A percentile compares a stretch with the other conserved stretches of the same genome.
Evolutionary conservation across 805 yeast genomes (phyloP).

Genomic region (Candida ficus): DNA sequence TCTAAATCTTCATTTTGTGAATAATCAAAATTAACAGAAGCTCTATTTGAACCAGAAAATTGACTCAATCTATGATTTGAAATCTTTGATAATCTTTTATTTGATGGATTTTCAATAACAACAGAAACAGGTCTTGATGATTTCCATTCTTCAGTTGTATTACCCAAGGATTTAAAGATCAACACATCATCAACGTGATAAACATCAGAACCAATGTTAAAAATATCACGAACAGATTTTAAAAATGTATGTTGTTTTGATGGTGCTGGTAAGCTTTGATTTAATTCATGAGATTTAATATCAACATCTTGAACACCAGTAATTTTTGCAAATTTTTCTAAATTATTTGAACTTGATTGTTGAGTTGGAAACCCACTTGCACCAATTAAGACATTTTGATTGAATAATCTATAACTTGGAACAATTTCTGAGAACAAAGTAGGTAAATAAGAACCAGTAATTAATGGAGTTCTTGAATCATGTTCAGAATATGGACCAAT

Average conservation of each 20-base stretch:
- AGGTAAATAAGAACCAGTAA: conserved; percentile 61
- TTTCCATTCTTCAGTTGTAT: conserved; percentile 24
- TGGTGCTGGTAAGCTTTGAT: conserved; percentile 21
- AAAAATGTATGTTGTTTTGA: conserved; percentile 44
- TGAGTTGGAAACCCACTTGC: conserved; percentile 40
- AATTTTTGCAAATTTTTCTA: conserved; percentile 16
- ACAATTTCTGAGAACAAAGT: conserved; percentile 55
- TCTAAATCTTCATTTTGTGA: conserved; percentile 27
- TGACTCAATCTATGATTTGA: conserved; percentile 25
- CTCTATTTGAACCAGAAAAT: conserved; percentile 14
- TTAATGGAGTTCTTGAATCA: conserved; percentile 49
- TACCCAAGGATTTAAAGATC: conserved; percentile 50
- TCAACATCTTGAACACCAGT: conserved; percentile 47
- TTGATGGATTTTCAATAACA: conserved; percentile 40
- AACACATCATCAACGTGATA: conserved; percentile 52
- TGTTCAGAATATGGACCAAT: conserved; percentile 37
- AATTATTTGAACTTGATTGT: background rate
- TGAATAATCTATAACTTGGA: conserved; percentile 53
- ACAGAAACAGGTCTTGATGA: conserved; percentile 41
- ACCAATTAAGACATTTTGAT: conserved; percentile 45
- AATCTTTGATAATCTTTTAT: conserved; percentile 35
- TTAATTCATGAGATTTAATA: conserved; percentile 22
- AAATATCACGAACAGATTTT: conserved; percentile 54
- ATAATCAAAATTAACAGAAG: conserved; percentile 25
- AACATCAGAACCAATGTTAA: conserved; percentile 54